Evolutionary conservation across 805 yeast genomes (phyloP).

Genomic region (Kuraishia capsulata): DNA sequence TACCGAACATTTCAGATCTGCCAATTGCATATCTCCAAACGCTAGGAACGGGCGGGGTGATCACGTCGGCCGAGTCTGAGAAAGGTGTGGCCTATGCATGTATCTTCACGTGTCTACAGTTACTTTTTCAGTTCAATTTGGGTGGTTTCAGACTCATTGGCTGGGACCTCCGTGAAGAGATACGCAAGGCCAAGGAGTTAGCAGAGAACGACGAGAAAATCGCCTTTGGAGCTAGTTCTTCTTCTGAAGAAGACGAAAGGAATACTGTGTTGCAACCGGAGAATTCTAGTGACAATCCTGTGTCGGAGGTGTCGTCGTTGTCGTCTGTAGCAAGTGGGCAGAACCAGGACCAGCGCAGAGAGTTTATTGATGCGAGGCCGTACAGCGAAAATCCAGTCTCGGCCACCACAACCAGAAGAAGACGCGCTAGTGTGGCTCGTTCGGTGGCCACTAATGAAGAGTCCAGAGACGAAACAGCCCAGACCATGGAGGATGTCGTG

Average conservation of each 20-base stretch:
- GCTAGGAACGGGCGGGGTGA: constrained; percentile 51
- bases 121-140: constrained; percentile 60
- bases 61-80: constrained; percentile 50
- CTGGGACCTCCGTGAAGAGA: constrained; percentile 47
- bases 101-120: constrained; percentile 62
- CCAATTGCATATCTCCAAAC: constrained; percentile 82
- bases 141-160: constrained; percentile 68
- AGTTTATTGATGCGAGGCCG: background rate
- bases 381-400: too few species aligned
- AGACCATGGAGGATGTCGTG: constrained; percentile 36
- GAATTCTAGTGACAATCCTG: background rate
- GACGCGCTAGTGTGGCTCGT: background rate
- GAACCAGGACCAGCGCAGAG: background rate
- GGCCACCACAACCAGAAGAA: background rate
- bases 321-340: constrained; percentile 1
- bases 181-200: background rate
- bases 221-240: background rate
- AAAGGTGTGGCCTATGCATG: constrained; percentile 81
- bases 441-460: constrained; percentile 5
- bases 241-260: background rate
- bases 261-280: background rate
- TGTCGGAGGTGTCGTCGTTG: constrained; percentile 1
- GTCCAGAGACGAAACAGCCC: constrained; percentile 27
- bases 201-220: background rate
- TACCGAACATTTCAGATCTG: constrained; percentile 74